phyloP scores from a whole-genome alignment of 2,329 filamentous ascomycete genomes.

The Ophiostoma himal-ulmi region DNA sequence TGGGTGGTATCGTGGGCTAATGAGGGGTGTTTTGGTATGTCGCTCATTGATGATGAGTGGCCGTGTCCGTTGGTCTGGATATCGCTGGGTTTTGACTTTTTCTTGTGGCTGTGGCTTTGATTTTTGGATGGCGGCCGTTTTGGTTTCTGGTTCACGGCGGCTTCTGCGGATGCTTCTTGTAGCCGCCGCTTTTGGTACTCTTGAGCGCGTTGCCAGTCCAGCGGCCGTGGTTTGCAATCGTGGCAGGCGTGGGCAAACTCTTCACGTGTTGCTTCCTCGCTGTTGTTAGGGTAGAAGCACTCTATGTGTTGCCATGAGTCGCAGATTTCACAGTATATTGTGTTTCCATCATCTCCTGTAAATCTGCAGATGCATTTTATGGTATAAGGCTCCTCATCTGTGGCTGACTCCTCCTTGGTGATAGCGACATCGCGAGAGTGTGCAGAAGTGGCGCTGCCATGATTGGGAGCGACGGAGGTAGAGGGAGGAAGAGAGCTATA shows the following conservation, averaged over 20 bases:
- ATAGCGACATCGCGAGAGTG: background rate
- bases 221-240: slow-evolving; percentile 72
- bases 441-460: background rate
- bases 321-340: slow-evolving; percentile 91
- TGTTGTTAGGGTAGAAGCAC: slow-evolving; percentile 80
- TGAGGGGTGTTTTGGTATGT: slow-evolving; percentile 43
- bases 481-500: slow-evolving; percentile 24
- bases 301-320: slow-evolving; percentile 98
- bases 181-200: slow-evolving; percentile 63
- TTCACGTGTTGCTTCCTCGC: slow-evolving; percentile 63
- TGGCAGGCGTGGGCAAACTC: slow-evolving; percentile 78
- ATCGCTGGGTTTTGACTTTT: slow-evolving; percentile 70
- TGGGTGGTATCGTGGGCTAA: slow-evolving; percentile 30
- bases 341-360: slow-evolving; percentile 92
- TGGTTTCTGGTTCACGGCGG: slow-evolving; percentile 60
- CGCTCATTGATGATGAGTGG: slow-evolving; percentile 51
- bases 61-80: slow-evolving; percentile 67
- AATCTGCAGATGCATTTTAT: slow-evolving; percentile 98
- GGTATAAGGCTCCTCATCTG: slow-evolving; percentile 78
- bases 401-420: slow-evolving; percentile 46
- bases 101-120: slow-evolving; percentile 62
- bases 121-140: slow-evolving; percentile 72
- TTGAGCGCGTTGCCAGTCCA: slow-evolving; percentile 69
- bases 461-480: background rate
- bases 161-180: slow-evolving; percentile 39